A percentile compares a stretch with the other conserved stretches of the same genome.
These are phyloP conservation scores for Tricladium varicosporioides DNA, from an alignment of 2,329 filamentous ascomycete species.

Conservation along the genomic window DNA sequence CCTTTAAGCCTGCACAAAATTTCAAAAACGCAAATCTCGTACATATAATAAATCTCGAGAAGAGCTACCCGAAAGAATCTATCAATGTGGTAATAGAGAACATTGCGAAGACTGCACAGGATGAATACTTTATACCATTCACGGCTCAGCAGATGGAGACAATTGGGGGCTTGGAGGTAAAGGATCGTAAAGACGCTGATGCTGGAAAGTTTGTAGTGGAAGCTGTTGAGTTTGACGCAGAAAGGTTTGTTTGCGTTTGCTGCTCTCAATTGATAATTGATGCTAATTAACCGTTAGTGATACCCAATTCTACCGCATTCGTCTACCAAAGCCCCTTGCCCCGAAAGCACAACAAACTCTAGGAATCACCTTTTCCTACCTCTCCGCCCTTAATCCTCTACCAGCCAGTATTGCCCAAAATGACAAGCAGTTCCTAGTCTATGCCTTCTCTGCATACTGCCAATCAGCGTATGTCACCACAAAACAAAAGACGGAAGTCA, in stretches of 20 bases:
- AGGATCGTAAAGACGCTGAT: constrained; percentile 79
- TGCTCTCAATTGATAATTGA: not conserved
- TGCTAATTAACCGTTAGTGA: constrained; percentile 48
- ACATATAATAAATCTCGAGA: constrained; percentile 87
- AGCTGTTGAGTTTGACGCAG: constrained; percentile 59
- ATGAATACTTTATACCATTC: constrained; percentile 90
- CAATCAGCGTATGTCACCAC: constrained; percentile 79
- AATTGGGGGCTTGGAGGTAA: constrained; percentile 85
- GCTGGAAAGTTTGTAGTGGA: constrained; percentile 68
- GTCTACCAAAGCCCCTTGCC: constrained; percentile 71
- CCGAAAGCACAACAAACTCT: constrained; percentile 80
- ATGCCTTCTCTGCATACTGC: constrained; percentile 82
- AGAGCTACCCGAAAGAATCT: constrained; percentile 84
- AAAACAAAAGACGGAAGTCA: constrained; percentile 97
- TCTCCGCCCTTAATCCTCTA: constrained; percentile 76
- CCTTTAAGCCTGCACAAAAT: constrained; percentile 82
- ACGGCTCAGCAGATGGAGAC: constrained; percentile 70
- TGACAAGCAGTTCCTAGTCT: constrained; percentile 81
- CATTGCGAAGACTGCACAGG: constrained; percentile 71
- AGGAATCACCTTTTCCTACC: constrained; percentile 78
- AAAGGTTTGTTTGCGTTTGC: constrained; percentile 45
- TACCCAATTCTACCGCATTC: constrained; percentile 80
- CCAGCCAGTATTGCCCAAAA: constrained; percentile 81
- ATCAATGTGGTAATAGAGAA: constrained; percentile 97
- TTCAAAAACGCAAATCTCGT: constrained; percentile 95